phyloP scores from a whole-genome alignment of 225 moss, liverwort and hornwort genomes.

The Thuidium tamariscinum region DNA sequence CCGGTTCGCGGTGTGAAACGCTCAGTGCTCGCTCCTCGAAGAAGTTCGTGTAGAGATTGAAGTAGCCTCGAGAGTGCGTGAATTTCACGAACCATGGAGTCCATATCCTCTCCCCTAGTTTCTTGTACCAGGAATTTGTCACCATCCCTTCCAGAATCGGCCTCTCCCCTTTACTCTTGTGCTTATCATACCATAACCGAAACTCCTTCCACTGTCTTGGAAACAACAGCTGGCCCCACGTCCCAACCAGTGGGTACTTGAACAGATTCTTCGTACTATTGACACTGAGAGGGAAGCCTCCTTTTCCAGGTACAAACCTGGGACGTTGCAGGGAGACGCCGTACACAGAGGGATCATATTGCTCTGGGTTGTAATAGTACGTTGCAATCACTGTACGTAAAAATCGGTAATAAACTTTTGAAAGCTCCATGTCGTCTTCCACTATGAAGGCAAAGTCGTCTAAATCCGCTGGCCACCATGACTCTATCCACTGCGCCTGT shows the following conservation, averaged over 20 bases:
- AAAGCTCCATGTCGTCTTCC: conserved; percentile 83
- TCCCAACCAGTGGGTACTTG: conserved; percentile 72
- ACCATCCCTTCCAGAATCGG: conserved; percentile 77
- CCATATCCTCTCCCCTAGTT: conserved; percentile 79
- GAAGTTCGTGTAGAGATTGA: conserved; percentile 84
- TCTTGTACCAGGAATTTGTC: conserved; percentile 80
- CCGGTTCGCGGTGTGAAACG: conserved; percentile 67
- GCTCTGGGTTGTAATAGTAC: conserved; percentile 73
- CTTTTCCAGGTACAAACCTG: conserved; percentile 73
- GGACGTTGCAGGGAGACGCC: conserved; percentile 88
- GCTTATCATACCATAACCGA: conserved; percentile 75
- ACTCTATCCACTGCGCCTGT: conserved; percentile 87
- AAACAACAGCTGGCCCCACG: conserved; percentile 93
- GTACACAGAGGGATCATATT: conserved; percentile 60
- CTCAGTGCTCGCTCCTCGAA: conserved; percentile 54
- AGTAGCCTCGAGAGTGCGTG: conserved; percentile 59
- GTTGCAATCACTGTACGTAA: conserved; percentile 72
- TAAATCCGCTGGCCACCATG: conserved; percentile 84
- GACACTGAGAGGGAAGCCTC: conserved; percentile 47
- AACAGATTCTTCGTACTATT: conserved; percentile 67
- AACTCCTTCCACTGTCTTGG: conserved; percentile 95
- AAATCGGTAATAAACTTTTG: conserved; percentile 85
- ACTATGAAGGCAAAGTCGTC: conserved; percentile 88
- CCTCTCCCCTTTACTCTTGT: conserved; percentile 56
- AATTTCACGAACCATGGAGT: conserved; percentile 98